Conservation (phyloP, 108 stramenopile species). For the Cafeteria roenbergensis region DNA sequence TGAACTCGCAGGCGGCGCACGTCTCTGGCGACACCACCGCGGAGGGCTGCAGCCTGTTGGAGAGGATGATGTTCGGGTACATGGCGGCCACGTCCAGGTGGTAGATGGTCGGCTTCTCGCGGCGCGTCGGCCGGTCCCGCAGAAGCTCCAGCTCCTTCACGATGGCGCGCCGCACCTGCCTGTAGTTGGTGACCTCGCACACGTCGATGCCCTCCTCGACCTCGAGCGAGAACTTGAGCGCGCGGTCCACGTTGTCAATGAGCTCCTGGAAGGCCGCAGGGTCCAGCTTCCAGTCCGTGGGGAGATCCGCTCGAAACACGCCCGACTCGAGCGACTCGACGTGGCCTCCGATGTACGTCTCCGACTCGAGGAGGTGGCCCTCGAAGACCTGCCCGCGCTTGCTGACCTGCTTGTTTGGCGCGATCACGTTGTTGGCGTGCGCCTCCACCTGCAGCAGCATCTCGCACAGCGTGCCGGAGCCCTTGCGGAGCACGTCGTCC, state of each 20-base stretch:
- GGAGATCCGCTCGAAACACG: conserved; percentile 85
- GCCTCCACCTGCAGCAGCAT: conserved; percentile 93
- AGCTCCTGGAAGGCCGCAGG: conserved; percentile 77
- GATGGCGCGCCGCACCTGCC: conserved; percentile 72
- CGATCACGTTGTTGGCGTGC: conserved; percentile 69
- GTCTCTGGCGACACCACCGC: conserved; percentile 88
- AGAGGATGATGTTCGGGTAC: conserved; percentile 99
- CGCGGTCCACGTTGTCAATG: conserved; percentile 89
- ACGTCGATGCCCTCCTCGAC: conserved; percentile 80
- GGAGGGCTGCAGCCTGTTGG: conserved; percentile 89
- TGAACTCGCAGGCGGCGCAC: conserved; percentile 93
- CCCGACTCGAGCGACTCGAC: conserved; percentile 98
- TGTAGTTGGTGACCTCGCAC: conserved; percentile 78
- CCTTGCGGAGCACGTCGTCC: conserved; percentile 92
- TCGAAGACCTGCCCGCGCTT: conserved; percentile 68
- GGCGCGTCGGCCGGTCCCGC: conserved; percentile 71
- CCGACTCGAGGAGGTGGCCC: conserved; percentile 84
- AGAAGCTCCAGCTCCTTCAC: conserved; percentile 78
- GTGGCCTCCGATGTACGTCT: conserved; percentile 97
- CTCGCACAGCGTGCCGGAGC: conserved; percentile 84
- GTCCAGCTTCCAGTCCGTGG: conserved; percentile 77
- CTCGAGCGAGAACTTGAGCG: conserved; percentile 85
- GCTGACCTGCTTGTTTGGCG: conserved; percentile 93
- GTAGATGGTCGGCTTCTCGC: conserved; percentile 83
- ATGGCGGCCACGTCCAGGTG: conserved; percentile 96